Evolutionary conservation across 768 basidiomycete species (phyloP).

Genomic region (Russula vinacea): DNA sequence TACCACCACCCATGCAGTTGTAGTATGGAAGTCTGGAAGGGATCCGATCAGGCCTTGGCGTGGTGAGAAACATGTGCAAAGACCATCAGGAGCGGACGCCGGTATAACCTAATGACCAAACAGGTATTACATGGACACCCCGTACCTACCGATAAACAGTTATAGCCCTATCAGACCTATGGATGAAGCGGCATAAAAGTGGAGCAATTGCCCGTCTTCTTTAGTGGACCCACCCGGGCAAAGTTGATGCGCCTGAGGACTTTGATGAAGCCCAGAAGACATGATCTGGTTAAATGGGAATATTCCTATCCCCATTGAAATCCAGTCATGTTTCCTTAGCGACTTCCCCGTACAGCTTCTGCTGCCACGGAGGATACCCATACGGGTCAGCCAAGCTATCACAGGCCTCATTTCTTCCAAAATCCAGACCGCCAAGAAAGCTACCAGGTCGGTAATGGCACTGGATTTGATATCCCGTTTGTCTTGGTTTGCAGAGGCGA

Average conservation of each 20-base stretch:
- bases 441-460: constrained; percentile 55
- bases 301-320: constrained; percentile 48
- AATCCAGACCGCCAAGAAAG: constrained; percentile 64
- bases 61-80: constrained; percentile 59
- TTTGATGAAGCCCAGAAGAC: constrained; percentile 48
- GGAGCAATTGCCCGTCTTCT: constrained; percentile 59
- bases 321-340: constrained; percentile 51
- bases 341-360: constrained; percentile 76
- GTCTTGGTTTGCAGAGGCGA: constrained; percentile 36
- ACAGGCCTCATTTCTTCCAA: constrained; percentile 64
- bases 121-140: constrained; percentile 84
- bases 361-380: constrained; percentile 72
- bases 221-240: constrained; percentile 77
- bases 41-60: constrained; percentile 59
- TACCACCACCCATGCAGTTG: constrained; percentile 56
- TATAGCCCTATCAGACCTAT: constrained; percentile 59
- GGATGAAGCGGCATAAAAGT: constrained; percentile 49
- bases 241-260: constrained; percentile 60
- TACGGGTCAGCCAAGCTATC: constrained; percentile 70
- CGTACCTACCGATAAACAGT: constrained; percentile 64
- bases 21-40: constrained; percentile 85
- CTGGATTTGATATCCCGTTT: constrained; percentile 43
- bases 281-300: constrained; percentile 78
- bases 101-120: constrained; percentile 11
- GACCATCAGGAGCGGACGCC: constrained; percentile 10